Percentiles rank a stretch among this genome's conserved stretches.
phyloP scores from a whole-genome alignment of 495 filamentous ascomycete genomes.

The Neurospora sp. region DNA sequence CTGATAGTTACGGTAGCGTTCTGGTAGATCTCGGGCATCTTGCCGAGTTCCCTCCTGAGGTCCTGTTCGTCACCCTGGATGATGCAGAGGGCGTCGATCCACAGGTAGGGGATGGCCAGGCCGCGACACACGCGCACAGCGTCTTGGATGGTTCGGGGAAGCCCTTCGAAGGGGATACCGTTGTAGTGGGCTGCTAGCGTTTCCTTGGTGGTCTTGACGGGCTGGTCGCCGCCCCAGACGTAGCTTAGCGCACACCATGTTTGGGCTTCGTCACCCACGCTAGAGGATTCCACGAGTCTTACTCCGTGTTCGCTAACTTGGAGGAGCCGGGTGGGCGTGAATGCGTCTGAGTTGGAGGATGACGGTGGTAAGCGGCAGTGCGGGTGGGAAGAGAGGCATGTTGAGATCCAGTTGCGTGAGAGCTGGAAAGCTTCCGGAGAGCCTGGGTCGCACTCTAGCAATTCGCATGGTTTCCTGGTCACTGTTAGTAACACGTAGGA shows the following conservation, averaged over 20 bases:
- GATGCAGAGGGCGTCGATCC: conserved; percentile 5
- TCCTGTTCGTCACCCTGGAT: neutral
- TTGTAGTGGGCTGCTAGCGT: neutral
- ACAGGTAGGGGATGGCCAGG: neutral
- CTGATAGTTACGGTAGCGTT: conserved; percentile 1
- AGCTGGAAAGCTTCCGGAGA: neutral
- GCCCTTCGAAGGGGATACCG: neutral
- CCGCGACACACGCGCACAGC: neutral
- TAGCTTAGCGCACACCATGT: conserved; percentile 3
- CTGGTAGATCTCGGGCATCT: conserved; percentile 1
- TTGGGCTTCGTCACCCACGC: neutral
- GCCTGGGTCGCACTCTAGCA: neutral
- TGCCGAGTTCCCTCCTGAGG: neutral
- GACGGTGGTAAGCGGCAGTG: neutral
- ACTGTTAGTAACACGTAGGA: neutral
- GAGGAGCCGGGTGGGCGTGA: neutral
- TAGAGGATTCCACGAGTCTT: neutral
- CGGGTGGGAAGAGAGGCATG: neutral
- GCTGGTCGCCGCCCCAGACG: conserved; percentile 5
- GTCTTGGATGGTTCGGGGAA: neutral
- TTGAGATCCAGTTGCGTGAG: neutral
- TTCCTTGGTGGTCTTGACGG: neutral
- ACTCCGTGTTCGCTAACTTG: neutral
- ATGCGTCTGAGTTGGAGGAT: neutral
- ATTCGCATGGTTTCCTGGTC: neutral